Evolutionary conservation across 176 grass and related monocot genomes (phyloP).

Genomic region (Neostapfia colusana): DNA sequence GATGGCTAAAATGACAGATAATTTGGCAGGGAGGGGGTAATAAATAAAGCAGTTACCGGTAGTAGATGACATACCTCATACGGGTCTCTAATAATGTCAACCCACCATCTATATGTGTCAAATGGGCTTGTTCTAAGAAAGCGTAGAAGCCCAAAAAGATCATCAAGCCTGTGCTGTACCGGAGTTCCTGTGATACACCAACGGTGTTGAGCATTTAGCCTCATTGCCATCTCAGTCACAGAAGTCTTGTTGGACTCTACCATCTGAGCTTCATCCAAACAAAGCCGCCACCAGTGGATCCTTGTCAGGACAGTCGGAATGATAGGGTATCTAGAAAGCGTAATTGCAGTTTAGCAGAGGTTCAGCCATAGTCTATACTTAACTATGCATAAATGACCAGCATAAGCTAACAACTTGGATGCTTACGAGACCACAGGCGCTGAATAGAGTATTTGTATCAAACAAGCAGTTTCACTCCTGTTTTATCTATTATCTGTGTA

Average conservation of each 20-base stretch:
- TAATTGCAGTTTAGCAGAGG: constrained; percentile 27
- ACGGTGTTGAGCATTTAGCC: constrained; percentile 70
- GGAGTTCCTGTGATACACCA: constrained; percentile 98
- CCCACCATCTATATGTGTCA: constrained; percentile 94
- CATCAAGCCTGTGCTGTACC: constrained; percentile 80
- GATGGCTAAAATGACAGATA: too few relatives aligned
- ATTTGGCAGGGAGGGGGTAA: background rate
- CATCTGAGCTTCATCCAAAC: constrained; percentile 99
- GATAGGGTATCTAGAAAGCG: constrained; percentile 71
- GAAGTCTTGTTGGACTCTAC: constrained; percentile 84
- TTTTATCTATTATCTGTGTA: constrained; percentile 22
- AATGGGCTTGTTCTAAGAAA: constrained; percentile 79
- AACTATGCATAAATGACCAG: constrained; percentile 8
- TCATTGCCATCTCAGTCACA: constrained; percentile 92
- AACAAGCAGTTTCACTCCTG: constrained; percentile 24
- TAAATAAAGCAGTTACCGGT: constrained; percentile 18
- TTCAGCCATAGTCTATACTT: constrained; percentile 19
- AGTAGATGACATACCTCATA: constrained; percentile 71
- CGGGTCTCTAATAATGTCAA: constrained; percentile 83
- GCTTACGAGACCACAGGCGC: background rate
- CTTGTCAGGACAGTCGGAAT: constrained; percentile 89
- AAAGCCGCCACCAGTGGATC: constrained; percentile 90
- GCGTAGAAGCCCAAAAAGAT: constrained; percentile 83
- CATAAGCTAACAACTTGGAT: background rate
- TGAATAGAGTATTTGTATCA: background rate